Evolutionary conservation across 306 rosid species (phyloP), one percentile per base, ranked within the genome.

Genomic region (Citrullus colocynthis): DNA sequence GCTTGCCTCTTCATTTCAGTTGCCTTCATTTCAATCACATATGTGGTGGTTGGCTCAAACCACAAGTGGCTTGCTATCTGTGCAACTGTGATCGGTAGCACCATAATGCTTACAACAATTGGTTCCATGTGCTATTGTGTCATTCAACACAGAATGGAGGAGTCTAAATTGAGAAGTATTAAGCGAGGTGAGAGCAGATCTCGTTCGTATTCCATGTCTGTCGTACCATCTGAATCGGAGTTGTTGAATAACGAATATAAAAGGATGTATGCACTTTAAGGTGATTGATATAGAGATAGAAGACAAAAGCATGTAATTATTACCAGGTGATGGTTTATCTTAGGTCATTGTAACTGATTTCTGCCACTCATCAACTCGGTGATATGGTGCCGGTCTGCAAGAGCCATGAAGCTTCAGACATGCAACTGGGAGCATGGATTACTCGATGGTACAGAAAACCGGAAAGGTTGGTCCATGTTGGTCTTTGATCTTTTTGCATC

Each of bases 71-170:
- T 95, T 45, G 98, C 98, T 39, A 77, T 92, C 59, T 92, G 77
- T 60, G 90, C 97, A 14, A 92, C 97, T 2, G 92, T 89, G 52
- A 87, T 95, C 66, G 98, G 98, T 51, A 75, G 95, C 83, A 76
- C 92, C 17, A 92, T 95, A 81, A 95, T 95, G 98, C 90, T 95
- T 42, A 86, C 98, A 42, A 95, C 98, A 44, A 95, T 95, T 49
- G 98, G 98, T 74, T 88, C 97, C 74, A 95, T 95, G 98, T 92
- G 96, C 85, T 95, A 92, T 55, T 95, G 98, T 79, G 92, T 92
- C 82, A 34, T 95, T 80, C 81, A 89, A 87, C 90, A 95, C 81
- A 86, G 95, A 84, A 92, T 95, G 88, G 96, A 92, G 62, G 97
- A 89, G 85, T 85, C 87, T 34, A 92, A 84, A 76, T 20, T 89